Evolutionary conservation across 495 filamentous ascomycete genomes (phyloP).

Genomic region (Schizothecium vesticola): DNA sequence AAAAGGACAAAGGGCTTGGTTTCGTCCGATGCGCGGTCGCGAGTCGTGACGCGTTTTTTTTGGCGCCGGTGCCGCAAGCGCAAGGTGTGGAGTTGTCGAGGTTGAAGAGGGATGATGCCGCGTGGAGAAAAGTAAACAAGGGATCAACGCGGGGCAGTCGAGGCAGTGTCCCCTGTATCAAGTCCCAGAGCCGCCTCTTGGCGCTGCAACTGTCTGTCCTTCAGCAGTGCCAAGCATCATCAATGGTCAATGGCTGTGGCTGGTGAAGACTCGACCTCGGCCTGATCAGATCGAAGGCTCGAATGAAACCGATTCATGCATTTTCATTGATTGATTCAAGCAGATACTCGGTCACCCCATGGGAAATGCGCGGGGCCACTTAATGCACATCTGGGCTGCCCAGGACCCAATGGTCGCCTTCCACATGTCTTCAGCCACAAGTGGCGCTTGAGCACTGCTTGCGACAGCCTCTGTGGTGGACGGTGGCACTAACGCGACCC

Average conservation of each 20-base stretch:
- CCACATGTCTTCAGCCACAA: not conserved
- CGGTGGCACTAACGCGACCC: not conserved
- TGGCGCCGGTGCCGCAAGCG: not conserved
- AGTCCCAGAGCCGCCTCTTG: not conserved
- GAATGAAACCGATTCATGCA: not conserved
- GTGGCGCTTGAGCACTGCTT: not conserved
- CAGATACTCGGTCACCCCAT: not conserved
- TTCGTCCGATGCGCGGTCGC: not conserved
- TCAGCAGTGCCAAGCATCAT: not conserved
- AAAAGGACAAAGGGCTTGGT: not conserved
- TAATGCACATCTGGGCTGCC: not conserved
- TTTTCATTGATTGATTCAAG: not conserved
- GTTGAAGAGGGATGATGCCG: not conserved
- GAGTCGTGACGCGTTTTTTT: not conserved
- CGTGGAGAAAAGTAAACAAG: constrained; percentile 14
- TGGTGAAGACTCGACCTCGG: not conserved
- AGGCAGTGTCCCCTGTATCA: not conserved
- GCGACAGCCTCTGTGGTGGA: not conserved
- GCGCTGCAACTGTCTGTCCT: not conserved
- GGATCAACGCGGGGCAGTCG: constrained; percentile 2
- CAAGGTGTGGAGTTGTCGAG: not conserved
- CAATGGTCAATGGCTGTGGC: not conserved
- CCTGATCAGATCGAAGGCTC: not conserved
- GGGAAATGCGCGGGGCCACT: not conserved
- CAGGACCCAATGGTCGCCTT: not conserved